Evolutionary conservation across 345 rosid genomes (phyloP).

Genomic region (Syzygium grande): DNA sequence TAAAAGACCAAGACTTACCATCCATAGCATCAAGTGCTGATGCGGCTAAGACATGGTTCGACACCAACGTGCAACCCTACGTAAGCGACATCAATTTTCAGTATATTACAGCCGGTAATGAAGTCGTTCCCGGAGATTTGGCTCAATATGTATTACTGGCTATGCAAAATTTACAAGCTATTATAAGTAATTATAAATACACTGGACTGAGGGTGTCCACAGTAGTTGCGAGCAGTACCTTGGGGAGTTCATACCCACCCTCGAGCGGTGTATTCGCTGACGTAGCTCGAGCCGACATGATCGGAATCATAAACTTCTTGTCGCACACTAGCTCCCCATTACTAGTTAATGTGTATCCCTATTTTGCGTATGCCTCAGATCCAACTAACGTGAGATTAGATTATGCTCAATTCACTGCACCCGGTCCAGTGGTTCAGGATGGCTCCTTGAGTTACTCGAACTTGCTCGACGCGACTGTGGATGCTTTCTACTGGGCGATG

Average conservation of each 20-base stretch:
- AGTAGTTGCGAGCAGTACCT: background rate
- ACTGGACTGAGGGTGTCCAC: background rate
- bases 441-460: slow-evolving; percentile 16
- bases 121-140: background rate
- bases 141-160: background rate
- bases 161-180: background rate
- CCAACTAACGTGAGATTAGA: slow-evolving; percentile 12
- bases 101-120: slow-evolving; percentile 1
- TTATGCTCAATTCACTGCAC: slow-evolving; percentile 17
- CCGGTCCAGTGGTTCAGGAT: slow-evolving; percentile 8
- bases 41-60: background rate
- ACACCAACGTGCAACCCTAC: background rate
- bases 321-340: slow-evolving; percentile 15
- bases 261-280: slow-evolving; percentile 6
- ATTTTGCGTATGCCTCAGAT: slow-evolving; percentile 20
- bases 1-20: background rate
- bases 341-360: slow-evolving; percentile 32
- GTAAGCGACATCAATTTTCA: background rate
- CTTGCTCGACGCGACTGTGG: slow-evolving; percentile 30
- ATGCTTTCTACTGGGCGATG: slow-evolving; percentile 21
- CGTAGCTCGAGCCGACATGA: background rate
- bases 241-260: background rate
- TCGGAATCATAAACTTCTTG: slow-evolving; percentile 3
- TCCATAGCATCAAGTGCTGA: background rate
- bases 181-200: background rate